These are phyloP conservation scores for Quercus tomentella DNA, from an alignment of 331 rosid species.

Conservation along the genomic window DNA sequence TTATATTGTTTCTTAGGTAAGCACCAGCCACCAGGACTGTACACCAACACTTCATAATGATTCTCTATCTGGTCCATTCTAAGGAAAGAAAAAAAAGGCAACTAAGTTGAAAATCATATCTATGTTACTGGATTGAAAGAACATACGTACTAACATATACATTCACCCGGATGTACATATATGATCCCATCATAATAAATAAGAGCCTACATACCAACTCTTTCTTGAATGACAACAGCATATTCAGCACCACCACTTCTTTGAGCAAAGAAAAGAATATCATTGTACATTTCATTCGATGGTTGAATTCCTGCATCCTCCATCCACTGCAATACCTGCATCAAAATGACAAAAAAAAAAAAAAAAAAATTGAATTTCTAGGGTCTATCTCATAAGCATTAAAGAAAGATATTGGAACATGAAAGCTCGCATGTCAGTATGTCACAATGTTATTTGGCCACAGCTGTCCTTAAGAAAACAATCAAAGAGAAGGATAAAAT, in stretches of 20 bases:
- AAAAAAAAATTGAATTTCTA: neutral
- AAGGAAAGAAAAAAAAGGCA: neutral
- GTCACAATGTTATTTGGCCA: neutral
- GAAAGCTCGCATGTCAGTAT: neutral
- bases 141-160: neutral
- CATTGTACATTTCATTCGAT: conserved; percentile 55
- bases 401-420: conserved; percentile 2
- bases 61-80: neutral
- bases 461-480: neutral
- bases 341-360: neutral
- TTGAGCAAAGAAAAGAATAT: conserved; percentile 63
- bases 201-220: conserved; percentile 58
- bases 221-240: conserved; percentile 64
- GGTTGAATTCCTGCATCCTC: conserved; percentile 80
- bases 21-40: neutral
- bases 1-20: neutral
- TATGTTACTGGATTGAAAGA: neutral
- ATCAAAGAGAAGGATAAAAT: neutral
- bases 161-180: too few species aligned
- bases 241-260: conserved; percentile 66
- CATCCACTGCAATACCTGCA: conserved; percentile 92
- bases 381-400: neutral
- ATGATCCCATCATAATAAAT: neutral
- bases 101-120: neutral
- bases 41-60: neutral